phyloP scores from a whole-genome alignment of 768 basidiomycete genomes.

The Phylloporus sp. region DNA sequence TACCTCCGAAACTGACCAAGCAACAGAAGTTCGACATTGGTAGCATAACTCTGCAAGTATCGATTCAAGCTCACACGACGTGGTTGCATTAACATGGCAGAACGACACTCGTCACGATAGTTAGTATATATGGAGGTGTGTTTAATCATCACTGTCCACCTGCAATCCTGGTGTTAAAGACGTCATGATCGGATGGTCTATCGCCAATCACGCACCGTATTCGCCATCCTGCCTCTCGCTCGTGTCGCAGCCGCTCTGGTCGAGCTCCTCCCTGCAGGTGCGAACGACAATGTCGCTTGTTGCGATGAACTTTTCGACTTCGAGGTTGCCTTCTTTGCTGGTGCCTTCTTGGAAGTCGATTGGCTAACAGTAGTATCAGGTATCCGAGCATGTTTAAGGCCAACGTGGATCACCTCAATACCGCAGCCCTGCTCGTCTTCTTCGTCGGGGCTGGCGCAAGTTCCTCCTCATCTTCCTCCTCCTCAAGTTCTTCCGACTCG shows the following conservation, averaged over 20 bases:
- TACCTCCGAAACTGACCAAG: background rate
- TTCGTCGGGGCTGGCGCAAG: slow-evolving; percentile 45
- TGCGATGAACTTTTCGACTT: slow-evolving; percentile 30
- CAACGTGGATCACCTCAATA: slow-evolving; percentile 49
- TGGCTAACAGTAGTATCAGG: slow-evolving; percentile 27
- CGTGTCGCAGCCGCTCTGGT: slow-evolving; percentile 67
- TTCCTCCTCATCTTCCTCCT: slow-evolving; percentile 51
- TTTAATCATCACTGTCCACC: slow-evolving; percentile 30
- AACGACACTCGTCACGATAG: background rate
- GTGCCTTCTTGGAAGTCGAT: slow-evolving; percentile 46
- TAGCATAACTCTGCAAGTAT: background rate
- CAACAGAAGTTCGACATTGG: background rate
- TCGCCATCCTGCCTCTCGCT: slow-evolving; percentile 60
- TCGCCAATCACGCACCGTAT: slow-evolving; percentile 30
- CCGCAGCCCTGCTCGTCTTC: slow-evolving; percentile 60
- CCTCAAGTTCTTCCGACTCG: slow-evolving; percentile 49
- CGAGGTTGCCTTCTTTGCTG: slow-evolving; percentile 44
- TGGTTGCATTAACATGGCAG: background rate
- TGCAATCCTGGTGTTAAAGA: background rate
- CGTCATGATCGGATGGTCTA: background rate
- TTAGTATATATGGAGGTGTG: background rate
- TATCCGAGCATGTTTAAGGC: background rate
- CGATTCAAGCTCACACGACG: background rate
- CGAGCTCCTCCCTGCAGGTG: slow-evolving; percentile 52
- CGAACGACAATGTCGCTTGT: slow-evolving; percentile 56